Evolutionary conservation across 2,329 filamentous ascomycete genomes (phyloP).

Genomic region (Colletotrichum australisinense): DNA sequence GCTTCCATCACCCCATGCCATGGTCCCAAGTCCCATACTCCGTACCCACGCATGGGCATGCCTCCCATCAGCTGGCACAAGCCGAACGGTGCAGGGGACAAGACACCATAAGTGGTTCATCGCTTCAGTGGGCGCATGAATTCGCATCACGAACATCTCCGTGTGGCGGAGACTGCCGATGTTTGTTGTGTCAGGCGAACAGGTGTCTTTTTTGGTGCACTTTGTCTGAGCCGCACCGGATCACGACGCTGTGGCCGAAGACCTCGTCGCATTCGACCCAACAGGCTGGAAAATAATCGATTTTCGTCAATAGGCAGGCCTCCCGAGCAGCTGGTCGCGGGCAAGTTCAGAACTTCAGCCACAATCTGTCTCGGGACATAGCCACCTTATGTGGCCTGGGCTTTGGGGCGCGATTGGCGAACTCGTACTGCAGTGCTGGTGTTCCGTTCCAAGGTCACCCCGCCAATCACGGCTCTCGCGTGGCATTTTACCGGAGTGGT

Average conservation of each 20-base stretch:
- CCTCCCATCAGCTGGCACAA: conserved; percentile 17
- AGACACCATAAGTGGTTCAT: conserved; percentile 15
- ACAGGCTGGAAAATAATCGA: not conserved
- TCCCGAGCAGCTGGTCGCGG: not conserved
- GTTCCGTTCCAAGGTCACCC: conserved; percentile 5
- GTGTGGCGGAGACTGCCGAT: conserved; percentile 10
- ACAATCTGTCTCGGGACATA: conserved; percentile 24
- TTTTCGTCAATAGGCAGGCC: conserved; percentile 16
- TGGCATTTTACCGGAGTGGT: conserved; percentile 14
- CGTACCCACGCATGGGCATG: conserved; percentile 17
- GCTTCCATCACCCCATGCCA: not conserved
- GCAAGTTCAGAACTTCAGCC: not conserved
- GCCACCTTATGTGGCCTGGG: conserved; percentile 14
- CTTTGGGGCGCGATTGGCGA: conserved; percentile 21
- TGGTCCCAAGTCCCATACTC: not conserved
- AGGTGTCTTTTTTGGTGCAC: not conserved
- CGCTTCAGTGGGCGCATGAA: conserved; percentile 18
- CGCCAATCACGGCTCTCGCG: conserved; percentile 23
- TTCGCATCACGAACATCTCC: conserved; percentile 11
- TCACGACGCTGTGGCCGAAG: conserved; percentile 1
- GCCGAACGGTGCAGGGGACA: conserved; percentile 8
- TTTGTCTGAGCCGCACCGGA: not conserved
- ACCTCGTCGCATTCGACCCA: not conserved
- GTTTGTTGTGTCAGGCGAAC: conserved; percentile 10
- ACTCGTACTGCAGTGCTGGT: conserved; percentile 13